Base-by-base conservation (phyloP, 208 protist genomes). In the Acanthamoeba healyi region DNA sequence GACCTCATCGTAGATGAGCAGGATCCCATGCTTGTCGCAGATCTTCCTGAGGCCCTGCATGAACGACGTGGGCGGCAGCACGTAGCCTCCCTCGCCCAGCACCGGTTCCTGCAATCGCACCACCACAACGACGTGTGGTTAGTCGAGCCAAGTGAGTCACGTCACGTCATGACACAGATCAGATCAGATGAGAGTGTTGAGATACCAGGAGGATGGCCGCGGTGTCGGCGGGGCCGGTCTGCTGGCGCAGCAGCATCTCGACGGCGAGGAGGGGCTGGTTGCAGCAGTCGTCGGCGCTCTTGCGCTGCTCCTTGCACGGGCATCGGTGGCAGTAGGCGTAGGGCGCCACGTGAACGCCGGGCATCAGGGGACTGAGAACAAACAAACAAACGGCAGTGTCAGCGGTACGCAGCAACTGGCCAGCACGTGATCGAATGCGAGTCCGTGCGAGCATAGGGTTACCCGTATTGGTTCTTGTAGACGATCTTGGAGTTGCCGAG, bases 401-500 rank as follows among this genome's bases (percentile, higher is more conserved):
- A n/a, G n/a, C 51, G 51, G 3, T 49, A 12, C 12, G 44, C 44
- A 12, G 12, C 44, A 49, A 2, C 26, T 14, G 58, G 58, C 2
- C 9, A 14, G n/a, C n/a, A 17, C 9, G 61, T 15, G 15, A 15
- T 61, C 3, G 15, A 5, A 15, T 5, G 3, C 22, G 10, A 67
- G 9, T 9, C 7, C 61, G 56, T n/a, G n/a, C n/a, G n/a, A n/a
- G n/a, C n/a, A n/a, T n/a, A n/a, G n/a, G n/a, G n/a, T n/a, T 63
- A 67, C 61, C 61, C 61, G n/a, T 67, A 67, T 15, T 67, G 61
- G 61, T 67, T 67, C 61, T 36, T 67, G 86, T 96, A 96, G 56
- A 96, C 84, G 86, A 67, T 95, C 94, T 96, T 96, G 56, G 79
- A 95, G 32, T 95, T 96, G 70, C 96, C 97, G 34, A 97, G 40